Evolutionary conservation across 768 basidiomycete species (phyloP).

Genomic region (Phanerochaete sordida): DNA sequence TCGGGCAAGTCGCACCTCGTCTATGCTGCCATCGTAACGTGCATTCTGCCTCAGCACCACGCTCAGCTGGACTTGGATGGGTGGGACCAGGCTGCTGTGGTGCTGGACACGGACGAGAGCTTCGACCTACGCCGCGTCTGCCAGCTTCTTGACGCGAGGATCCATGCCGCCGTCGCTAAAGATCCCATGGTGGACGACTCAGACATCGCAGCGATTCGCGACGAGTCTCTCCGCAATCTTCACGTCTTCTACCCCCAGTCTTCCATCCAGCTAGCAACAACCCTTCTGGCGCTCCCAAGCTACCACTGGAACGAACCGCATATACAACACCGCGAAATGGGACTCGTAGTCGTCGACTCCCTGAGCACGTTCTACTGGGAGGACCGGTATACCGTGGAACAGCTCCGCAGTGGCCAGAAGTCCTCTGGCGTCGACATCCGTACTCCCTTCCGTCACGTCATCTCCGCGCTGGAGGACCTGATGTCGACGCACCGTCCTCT

Average conservation of each 20-base stretch:
- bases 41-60: conserved; percentile 47
- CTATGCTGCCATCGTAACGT: conserved; percentile 56
- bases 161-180: conserved; percentile 13
- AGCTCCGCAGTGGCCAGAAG: conserved; percentile 30
- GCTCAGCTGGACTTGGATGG: conserved; percentile 41
- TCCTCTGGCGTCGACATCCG: conserved; percentile 11
- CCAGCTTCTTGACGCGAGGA: conserved; percentile 39
- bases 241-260: conserved; percentile 71
- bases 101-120: conserved; percentile 68
- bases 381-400: conserved; percentile 65
- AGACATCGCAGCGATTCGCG: background rate
- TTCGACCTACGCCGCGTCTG: conserved; percentile 59
- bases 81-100: conserved; percentile 60
- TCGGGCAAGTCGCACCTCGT: conserved; percentile 81
- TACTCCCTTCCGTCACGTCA: conserved; percentile 43
- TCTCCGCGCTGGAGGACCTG: conserved; percentile 44
- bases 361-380: conserved; percentile 60
- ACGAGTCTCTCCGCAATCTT: conserved; percentile 40
- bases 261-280: conserved; percentile 64
- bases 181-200: background rate
- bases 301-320: conserved; percentile 49
- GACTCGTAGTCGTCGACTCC: conserved; percentile 71
- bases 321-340: conserved; percentile 45
- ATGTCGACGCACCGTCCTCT: conserved; percentile 47
- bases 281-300: conserved; percentile 53